Conservation (phyloP, 345 rosid species). For the Pistacia integerrima region DNA sequence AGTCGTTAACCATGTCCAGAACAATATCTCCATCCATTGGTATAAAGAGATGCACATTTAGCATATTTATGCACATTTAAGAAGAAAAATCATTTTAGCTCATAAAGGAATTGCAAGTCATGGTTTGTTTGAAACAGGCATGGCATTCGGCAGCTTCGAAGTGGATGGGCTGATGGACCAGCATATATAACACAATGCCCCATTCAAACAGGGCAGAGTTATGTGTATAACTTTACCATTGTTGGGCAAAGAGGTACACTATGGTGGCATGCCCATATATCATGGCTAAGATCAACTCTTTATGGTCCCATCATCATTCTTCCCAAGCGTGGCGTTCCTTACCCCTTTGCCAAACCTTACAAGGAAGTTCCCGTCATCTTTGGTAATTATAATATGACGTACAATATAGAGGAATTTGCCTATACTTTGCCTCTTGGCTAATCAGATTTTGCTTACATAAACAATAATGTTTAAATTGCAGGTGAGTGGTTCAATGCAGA, state of each 20-base stretch:
- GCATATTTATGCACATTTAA: too few species aligned
- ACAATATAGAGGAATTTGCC: not conserved
- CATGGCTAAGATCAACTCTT: slow-evolving; percentile 78
- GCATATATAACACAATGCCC: slow-evolving; percentile 68
- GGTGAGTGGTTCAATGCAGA: slow-evolving; percentile 85
- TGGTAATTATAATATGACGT: slow-evolving; percentile 36
- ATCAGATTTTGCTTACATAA: not conserved
- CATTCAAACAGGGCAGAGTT: slow-evolving; percentile 57
- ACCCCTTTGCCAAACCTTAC: slow-evolving; percentile 76
- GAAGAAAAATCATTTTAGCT: too few species aligned
- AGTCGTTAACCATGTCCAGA: slow-evolving; percentile 52
- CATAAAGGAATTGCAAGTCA: not conserved
- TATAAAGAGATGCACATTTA: slow-evolving; percentile 14
- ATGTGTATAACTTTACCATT: slow-evolving; percentile 60
- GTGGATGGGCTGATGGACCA: slow-evolving; percentile 77
- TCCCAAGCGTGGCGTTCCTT: slow-evolving; percentile 63
- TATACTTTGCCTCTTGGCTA: not conserved
- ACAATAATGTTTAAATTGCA: slow-evolving; percentile 21
- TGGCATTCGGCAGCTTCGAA: slow-evolving; percentile 60
- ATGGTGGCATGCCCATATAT: slow-evolving; percentile 58
- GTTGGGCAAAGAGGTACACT: slow-evolving; percentile 70
- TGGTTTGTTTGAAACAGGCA: slow-evolving; percentile 42
- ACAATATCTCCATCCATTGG: slow-evolving; percentile 64
- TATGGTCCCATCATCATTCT: slow-evolving; percentile 78
- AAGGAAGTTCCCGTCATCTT: slow-evolving; percentile 72